These are phyloP conservation scores for Hypoxylon crocopeplum DNA, from an alignment of 495 filamentous ascomycete species.

Conservation along the genomic window DNA sequence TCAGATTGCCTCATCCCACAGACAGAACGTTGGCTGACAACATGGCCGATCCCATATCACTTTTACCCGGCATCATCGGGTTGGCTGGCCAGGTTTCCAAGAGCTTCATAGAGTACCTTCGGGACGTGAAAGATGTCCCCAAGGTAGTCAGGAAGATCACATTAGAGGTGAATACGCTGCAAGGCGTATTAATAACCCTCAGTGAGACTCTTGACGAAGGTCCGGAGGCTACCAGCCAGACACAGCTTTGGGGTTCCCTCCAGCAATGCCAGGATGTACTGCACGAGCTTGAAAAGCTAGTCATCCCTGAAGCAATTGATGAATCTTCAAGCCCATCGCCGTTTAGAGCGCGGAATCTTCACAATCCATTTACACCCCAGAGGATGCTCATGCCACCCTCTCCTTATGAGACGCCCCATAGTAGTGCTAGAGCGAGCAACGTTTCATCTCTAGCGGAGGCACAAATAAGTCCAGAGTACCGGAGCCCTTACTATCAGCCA, in stretches of 20 bases:
- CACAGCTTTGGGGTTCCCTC: conserved; percentile 2
- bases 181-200: conserved; percentile 13
- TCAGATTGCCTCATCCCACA: background rate
- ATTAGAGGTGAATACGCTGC: conserved; percentile 13
- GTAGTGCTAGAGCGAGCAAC: background rate
- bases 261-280: background rate
- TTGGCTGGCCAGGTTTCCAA: background rate
- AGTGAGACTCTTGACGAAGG: background rate
- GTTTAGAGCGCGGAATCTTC: too few relatives aligned
- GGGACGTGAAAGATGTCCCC: conserved; percentile 24
- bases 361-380: too few relatives aligned
- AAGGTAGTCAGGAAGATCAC: conserved; percentile 2
- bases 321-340: background rate
- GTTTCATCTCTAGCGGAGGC: background rate
- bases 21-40: conserved; percentile 1
- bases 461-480: background rate
- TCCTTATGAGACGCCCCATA: background rate
- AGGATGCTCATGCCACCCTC: background rate
- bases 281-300: conserved; percentile 9
- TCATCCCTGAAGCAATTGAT: background rate
- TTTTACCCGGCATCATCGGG: background rate
- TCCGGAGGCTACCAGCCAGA: background rate
- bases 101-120: conserved; percentile 4
- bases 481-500: background rate
- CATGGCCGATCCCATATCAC: background rate